Percentiles rank a stretch among this genome's conserved stretches.
phyloP scores from a whole-genome alignment of 768 basidiomycete species.

The Astraeus odoratus region DNA sequence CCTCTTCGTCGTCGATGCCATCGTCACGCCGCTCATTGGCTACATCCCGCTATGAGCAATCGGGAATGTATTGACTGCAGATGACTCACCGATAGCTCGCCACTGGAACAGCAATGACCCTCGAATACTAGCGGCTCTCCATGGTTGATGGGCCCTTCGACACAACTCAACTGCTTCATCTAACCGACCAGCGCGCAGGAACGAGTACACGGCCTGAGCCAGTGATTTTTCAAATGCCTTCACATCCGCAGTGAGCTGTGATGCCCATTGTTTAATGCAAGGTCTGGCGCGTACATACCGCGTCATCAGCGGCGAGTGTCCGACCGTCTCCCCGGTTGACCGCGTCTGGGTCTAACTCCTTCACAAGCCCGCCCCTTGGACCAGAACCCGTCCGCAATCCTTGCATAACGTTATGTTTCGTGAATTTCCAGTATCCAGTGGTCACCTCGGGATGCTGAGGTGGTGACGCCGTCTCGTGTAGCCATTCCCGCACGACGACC shows the following conservation, averaged over 20 bases:
- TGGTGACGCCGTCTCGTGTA: constrained; percentile 68
- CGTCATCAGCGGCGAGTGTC: constrained; percentile 68
- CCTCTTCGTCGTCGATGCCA: constrained; percentile 36
- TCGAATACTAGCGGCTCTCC: constrained; percentile 86
- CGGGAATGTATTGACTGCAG: not conserved
- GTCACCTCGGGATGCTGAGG: constrained; percentile 62
- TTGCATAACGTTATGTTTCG: constrained; percentile 69
- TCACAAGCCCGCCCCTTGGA: constrained; percentile 45
- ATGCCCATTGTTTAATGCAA: not conserved
- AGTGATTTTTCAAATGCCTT: constrained; percentile 80
- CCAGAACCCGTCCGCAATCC: constrained; percentile 42
- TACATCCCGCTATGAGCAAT: constrained; percentile 22
- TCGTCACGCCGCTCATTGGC: constrained; percentile 47
- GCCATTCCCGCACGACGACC: constrained; percentile 81
- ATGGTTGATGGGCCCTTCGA: constrained; percentile 77
- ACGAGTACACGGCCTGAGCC: constrained; percentile 70
- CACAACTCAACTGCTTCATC: constrained; percentile 82
- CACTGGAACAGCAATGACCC: constrained; percentile 78
- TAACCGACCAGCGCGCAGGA: constrained; percentile 77
- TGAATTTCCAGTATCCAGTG: constrained; percentile 81
- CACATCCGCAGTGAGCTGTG: not conserved
- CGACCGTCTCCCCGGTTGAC: constrained; percentile 51
- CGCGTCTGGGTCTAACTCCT: constrained; percentile 78
- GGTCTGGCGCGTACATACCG: constrained; percentile 38
- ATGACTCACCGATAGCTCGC: constrained; percentile 55